phyloP scores from a whole-genome alignment of 2,329 filamentous ascomycete genomes.

The Penicillium olsonii region DNA sequence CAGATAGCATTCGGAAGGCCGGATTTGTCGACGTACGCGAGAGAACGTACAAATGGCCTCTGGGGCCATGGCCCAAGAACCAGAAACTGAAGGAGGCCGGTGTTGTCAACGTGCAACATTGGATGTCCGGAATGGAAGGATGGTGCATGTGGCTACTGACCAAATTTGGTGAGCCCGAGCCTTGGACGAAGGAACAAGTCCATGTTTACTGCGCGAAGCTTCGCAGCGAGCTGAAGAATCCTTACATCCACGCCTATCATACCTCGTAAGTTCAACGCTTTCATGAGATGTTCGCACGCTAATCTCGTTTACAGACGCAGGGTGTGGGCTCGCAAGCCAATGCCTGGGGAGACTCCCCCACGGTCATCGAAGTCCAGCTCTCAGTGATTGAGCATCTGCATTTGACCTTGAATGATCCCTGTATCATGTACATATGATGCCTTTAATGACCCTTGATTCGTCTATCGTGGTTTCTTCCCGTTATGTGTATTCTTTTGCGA shows the following conservation, averaged over 20 bases:
- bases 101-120: slow-evolving; percentile 28
- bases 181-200: slow-evolving; percentile 10
- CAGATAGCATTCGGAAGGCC: slow-evolving; percentile 23
- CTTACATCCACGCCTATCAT: slow-evolving; percentile 6
- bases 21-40: slow-evolving; percentile 38
- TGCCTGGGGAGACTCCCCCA: slow-evolving; percentile 3
- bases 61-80: slow-evolving; percentile 36
- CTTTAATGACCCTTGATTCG: background rate
- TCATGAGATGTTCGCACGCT: background rate
- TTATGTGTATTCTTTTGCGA: too few species aligned
- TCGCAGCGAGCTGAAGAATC: slow-evolving; percentile 6
- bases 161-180: slow-evolving; percentile 20
- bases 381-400: background rate
- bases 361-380: slow-evolving; percentile 2
- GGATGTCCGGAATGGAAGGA: slow-evolving; percentile 31
- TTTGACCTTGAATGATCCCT: background rate
- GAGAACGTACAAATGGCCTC: slow-evolving; percentile 31
- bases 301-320: slow-evolving; percentile 1
- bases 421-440: background rate
- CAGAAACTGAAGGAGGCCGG: slow-evolving; percentile 43
- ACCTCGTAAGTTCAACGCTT: slow-evolving; percentile 1
- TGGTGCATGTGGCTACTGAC: slow-evolving; percentile 34
- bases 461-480: too few species aligned
- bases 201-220: slow-evolving; percentile 7
- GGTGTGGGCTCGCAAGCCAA: slow-evolving; percentile 8